Percentiles rank a stretch among this genome's conserved stretches.
phyloP scores from a whole-genome alignment of 768 basidiomycete genomes.

The Serpula lacrymans region DNA sequence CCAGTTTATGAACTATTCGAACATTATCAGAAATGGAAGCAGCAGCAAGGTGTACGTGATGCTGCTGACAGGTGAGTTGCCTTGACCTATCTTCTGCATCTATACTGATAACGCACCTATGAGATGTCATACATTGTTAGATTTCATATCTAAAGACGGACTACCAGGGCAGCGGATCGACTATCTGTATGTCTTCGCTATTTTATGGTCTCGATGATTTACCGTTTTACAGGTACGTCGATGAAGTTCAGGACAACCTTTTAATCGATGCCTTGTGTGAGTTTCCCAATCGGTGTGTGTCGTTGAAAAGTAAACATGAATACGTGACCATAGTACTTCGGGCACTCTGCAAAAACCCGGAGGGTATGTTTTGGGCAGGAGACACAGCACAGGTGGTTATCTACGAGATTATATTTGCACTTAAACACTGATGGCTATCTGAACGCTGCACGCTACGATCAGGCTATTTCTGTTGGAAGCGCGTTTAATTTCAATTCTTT shows the following conservation, averaged over 20 bases:
- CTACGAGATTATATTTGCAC: no score
- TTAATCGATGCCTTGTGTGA: conserved; percentile 60
- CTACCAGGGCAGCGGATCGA: conserved; percentile 46
- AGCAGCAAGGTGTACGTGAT: conserved; percentile 42
- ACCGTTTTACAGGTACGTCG: conserved; percentile 51
- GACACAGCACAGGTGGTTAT: conserved; percentile 84
- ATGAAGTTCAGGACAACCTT: conserved; percentile 72
- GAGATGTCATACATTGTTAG: no score
- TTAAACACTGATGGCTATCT: no score
- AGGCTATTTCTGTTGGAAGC: conserved; percentile 71
- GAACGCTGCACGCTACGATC: no score
- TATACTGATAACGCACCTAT: no score
- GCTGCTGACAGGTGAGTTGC: conserved; percentile 52
- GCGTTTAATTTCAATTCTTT: conserved; percentile 70
- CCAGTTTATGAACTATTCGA: conserved; percentile 53
- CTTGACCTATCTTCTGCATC: not conserved
- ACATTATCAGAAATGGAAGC: conserved; percentile 46
- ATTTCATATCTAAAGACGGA: conserved; percentile 40
- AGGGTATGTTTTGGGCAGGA: conserved; percentile 76
- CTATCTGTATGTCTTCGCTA: conserved; percentile 42
- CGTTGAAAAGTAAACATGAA: conserved; percentile 10
- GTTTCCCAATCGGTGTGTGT: conserved; percentile 9
- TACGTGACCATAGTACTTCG: conserved; percentile 53
- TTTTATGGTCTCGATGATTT: not conserved
- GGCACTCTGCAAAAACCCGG: conserved; percentile 56